Conservation (phyloP, 1,284 basidiomycete species). For the Ceratobasidium sp. region DNA sequence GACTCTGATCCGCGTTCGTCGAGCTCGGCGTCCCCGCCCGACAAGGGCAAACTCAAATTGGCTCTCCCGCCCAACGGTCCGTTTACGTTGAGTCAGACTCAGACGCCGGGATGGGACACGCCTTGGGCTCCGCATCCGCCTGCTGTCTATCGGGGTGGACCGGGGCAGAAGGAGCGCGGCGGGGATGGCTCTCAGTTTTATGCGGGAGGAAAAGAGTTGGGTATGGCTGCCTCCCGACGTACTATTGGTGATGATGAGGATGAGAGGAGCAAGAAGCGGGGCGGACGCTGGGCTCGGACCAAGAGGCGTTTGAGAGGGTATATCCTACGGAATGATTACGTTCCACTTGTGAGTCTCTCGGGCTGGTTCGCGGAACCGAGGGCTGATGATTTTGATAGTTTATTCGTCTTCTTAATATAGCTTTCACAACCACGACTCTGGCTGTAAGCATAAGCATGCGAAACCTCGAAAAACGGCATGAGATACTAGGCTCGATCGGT, state of each 20-base stretch:
- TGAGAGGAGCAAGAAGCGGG: slow-evolving; percentile 50
- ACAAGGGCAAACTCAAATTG: slow-evolving; percentile 42
- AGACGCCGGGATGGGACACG: slow-evolving; percentile 69
- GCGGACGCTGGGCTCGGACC: slow-evolving; percentile 55
- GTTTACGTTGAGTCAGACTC: slow-evolving; percentile 62
- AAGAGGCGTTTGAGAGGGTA: slow-evolving; percentile 67
- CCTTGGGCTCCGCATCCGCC: slow-evolving; percentile 65
- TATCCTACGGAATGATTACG: slow-evolving; percentile 73
- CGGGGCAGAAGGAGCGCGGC: slow-evolving; percentile 46
- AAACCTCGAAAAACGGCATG: slow-evolving; percentile 59
- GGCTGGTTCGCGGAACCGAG: not conserved
- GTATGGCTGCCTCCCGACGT: slow-evolving; percentile 48
- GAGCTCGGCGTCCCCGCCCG: too few relatives aligned
- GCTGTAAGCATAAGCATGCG: slow-evolving; percentile 82
- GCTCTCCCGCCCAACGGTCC: slow-evolving; percentile 51
- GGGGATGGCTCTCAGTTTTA: slow-evolving; percentile 48
- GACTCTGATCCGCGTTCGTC: not conserved
- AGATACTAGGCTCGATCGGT: slow-evolving; percentile 74
- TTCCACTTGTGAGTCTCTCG: slow-evolving; percentile 71
- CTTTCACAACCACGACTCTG: slow-evolving; percentile 80
- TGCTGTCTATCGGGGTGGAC: slow-evolving; percentile 29
- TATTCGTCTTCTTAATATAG: slow-evolving; percentile 84
- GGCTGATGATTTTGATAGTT: slow-evolving; percentile 58
- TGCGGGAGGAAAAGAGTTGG: slow-evolving; percentile 47
- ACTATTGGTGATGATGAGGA: slow-evolving; percentile 47